phyloP scores from a whole-genome alignment of 257 asterid species.

The Solanum acaule region DNA sequence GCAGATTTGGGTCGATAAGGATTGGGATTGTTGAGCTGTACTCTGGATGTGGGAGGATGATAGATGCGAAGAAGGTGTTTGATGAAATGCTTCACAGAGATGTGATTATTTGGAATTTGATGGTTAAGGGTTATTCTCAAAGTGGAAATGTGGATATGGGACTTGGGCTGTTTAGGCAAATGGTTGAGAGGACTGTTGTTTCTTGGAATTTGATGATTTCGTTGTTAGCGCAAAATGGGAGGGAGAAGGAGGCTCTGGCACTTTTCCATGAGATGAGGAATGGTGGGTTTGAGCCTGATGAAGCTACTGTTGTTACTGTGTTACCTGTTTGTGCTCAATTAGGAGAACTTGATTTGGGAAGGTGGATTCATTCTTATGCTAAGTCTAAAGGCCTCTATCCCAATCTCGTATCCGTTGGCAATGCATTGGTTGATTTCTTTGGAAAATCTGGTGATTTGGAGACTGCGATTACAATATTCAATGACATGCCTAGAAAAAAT shows the following conservation, averaged over 20 bases:
- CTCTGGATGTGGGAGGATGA: slow-evolving; percentile 11
- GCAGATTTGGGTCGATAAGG: slow-evolving; percentile 19
- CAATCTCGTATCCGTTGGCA: slow-evolving; percentile 26
- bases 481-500: slow-evolving; percentile 19
- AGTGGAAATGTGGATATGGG: slow-evolving; percentile 24
- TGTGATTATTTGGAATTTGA: slow-evolving; percentile 39
- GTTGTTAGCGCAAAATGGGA: slow-evolving; percentile 20
- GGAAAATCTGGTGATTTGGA: slow-evolving; percentile 28
- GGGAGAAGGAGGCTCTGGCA: slow-evolving; percentile 21
- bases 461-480: slow-evolving; percentile 13
- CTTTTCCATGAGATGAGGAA: slow-evolving; percentile 23
- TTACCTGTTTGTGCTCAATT: slow-evolving; percentile 30
- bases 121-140: slow-evolving; percentile 29
- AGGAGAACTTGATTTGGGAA: slow-evolving; percentile 24
- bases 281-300: slow-evolving; percentile 28
- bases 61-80: slow-evolving; percentile 24
- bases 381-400: slow-evolving; percentile 15
- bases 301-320: slow-evolving; percentile 28
- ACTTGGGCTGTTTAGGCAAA: slow-evolving; percentile 18
- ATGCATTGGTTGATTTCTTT: slow-evolving; percentile 24
- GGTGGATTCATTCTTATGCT: slow-evolving; percentile 27
- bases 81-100: slow-evolving; percentile 33
- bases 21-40: slow-evolving; percentile 29
- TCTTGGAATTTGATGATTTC: slow-evolving; percentile 42
- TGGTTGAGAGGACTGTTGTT: slow-evolving; percentile 29